These are phyloP conservation scores for Globisporangium nodosum DNA, from an alignment of 352 stramenopile genomes.

Conservation along the genomic window DNA sequence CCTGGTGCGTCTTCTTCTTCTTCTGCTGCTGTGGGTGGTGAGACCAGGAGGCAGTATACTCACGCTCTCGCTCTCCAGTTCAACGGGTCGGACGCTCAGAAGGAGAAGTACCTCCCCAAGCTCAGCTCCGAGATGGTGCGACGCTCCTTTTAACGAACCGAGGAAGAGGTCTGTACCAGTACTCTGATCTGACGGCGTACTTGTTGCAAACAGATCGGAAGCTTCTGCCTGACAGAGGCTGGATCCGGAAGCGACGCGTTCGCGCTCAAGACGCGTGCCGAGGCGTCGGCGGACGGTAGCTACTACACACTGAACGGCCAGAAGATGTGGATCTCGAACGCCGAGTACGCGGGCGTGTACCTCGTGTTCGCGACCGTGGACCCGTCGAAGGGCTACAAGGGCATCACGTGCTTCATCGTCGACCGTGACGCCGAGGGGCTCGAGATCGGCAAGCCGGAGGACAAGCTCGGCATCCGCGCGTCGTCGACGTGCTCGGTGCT, in stretches of 20 bases:
- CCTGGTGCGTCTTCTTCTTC: slow-evolving; percentile 26
- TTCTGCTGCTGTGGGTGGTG: background rate
- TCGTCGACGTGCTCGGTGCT: slow-evolving; percentile 95
- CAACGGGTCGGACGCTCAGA: slow-evolving; percentile 71
- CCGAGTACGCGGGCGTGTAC: slow-evolving; percentile 93
- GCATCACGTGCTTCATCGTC: slow-evolving; percentile 98
- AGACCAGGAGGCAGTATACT: background rate
- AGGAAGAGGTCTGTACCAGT: no score
- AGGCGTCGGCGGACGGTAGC: slow-evolving; percentile 80
- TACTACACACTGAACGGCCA: slow-evolving; percentile 94
- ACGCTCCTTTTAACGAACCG: no score
- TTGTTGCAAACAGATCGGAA: slow-evolving; percentile 74
- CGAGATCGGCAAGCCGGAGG: slow-evolving; percentile 92
- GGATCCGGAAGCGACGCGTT: slow-evolving; percentile 95
- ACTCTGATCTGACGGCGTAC: background rate
- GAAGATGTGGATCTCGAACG: slow-evolving; percentile 99
- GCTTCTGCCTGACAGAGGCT: slow-evolving; percentile 95
- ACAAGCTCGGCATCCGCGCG: slow-evolving; percentile 95
- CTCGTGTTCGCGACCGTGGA: slow-evolving; percentile 96
- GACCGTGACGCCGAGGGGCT: slow-evolving; percentile 91
- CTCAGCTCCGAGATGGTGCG: slow-evolving; percentile 76
- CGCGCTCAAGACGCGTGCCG: slow-evolving; percentile 91
- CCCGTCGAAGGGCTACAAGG: slow-evolving; percentile 92
- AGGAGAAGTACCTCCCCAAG: slow-evolving; percentile 82
- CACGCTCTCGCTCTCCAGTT: slow-evolving; percentile 21